Percentiles rank a stretch among this genome's conserved stretches.
Evolutionary conservation across 78 protist genomes (phyloP).

Genomic region (Dictyostelium purpureum): DNA sequence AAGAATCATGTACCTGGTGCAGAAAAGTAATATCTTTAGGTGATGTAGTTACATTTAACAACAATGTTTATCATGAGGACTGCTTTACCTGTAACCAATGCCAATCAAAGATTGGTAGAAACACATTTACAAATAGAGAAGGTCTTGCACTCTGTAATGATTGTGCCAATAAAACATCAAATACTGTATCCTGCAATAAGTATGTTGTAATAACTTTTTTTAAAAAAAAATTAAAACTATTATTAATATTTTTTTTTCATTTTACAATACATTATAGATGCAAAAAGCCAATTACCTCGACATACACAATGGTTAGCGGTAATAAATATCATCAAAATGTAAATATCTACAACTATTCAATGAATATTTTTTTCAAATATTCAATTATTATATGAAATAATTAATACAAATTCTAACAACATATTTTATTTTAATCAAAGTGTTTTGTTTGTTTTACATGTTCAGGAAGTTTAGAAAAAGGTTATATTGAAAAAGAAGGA

Average conservation of each 20-base stretch:
- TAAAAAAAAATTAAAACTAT: background rate
- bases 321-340: constrained; percentile 37
- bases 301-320: constrained; percentile 12
- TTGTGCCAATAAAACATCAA: constrained; percentile 8
- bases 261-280: background rate
- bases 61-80: constrained; percentile 9
- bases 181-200: background rate
- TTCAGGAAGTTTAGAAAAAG: constrained; percentile 8
- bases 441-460: constrained; percentile 45
- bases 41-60: background rate
- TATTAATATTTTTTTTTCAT: background rate
- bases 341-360: background rate
- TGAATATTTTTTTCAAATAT: background rate
- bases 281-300: constrained; percentile 13
- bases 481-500: constrained; percentile 12
- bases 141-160: constrained; percentile 1
- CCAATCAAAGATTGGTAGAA: background rate
- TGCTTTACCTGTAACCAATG: constrained; percentile 46
- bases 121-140: constrained; percentile 1
- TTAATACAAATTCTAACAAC: background rate
- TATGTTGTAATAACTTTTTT: background rate
- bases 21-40: background rate
- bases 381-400: too few relatives aligned
- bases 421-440: too few relatives aligned
- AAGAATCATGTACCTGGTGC: constrained; percentile 49